Evolutionary conservation across 805 yeast genomes (phyloP).

Genomic region (Candida nonsorbophila): DNA sequence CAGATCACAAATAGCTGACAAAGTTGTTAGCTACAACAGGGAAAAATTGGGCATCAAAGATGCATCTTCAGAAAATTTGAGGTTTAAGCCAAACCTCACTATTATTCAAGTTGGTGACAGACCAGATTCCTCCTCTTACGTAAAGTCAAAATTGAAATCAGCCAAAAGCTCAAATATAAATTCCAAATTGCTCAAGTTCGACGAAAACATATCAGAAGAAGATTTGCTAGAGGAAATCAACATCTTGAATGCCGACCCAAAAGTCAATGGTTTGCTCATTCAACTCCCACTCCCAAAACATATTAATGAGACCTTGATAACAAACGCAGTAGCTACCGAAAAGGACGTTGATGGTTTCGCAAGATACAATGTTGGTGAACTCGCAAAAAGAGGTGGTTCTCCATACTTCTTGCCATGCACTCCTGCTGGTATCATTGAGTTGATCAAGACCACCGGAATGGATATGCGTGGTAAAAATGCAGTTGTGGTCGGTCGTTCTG

Average conservation of each 20-base stretch:
- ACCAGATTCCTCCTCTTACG: slow-evolving; percentile 89
- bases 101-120: slow-evolving; percentile 88
- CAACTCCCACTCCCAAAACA: slow-evolving; percentile 82
- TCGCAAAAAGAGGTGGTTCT: slow-evolving; percentile 77
- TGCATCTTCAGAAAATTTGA: slow-evolving; percentile 22
- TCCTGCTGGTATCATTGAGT: slow-evolving; percentile 85
- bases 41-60: slow-evolving; percentile 17
- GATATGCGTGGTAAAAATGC: slow-evolving; percentile 73
- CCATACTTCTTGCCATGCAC: slow-evolving; percentile 91
- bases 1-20: slow-evolving; percentile 32
- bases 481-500: slow-evolving; percentile 91
- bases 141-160: slow-evolving; percentile 85
- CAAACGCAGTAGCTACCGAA: slow-evolving; percentile 71
- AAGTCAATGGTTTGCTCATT: slow-evolving; percentile 80
- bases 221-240: slow-evolving; percentile 56
- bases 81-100: slow-evolving; percentile 69
- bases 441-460: slow-evolving; percentile 66
- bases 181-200: slow-evolving; percentile 61
- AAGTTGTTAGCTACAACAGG: slow-evolving; percentile 32
- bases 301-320: slow-evolving; percentile 71
- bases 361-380: slow-evolving; percentile 81
- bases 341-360: slow-evolving; percentile 98
- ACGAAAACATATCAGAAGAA: slow-evolving; percentile 55
- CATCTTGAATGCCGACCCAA: slow-evolving; percentile 63
- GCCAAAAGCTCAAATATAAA: slow-evolving; percentile 76